Evolutionary conservation across 2,329 filamentous ascomycete genomes (phyloP), one percentile per base, ranked within the genome.

Genomic region (Trichoderma lentiforme): DNA sequence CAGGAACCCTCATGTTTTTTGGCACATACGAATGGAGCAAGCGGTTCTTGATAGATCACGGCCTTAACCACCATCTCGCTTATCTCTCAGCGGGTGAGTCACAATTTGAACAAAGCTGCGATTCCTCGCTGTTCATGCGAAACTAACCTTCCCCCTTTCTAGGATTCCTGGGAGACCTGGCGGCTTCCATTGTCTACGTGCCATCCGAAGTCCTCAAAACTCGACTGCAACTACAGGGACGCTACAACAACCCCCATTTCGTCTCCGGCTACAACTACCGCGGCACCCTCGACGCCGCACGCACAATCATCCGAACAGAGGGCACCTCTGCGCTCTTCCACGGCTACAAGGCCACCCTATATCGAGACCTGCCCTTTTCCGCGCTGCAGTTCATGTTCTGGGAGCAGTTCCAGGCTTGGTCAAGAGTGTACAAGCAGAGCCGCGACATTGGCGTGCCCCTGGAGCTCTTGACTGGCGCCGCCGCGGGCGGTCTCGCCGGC

Each of bases 161-260:
- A 95, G 93, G 95, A n/a, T 95, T 98, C 77, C 80, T 98, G 73
- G 96, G 95, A 73, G 96, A 99, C 79, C 86, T 98, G 26, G 95
- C 93, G 58, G 95, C 96, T 1, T 97, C 94, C 0, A 87, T 97
- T 73, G 88, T 98, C 73, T 99, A 99, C 79, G 97, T 99, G 5
- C 97, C 96, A 4, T 97, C 95, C 14, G 97, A 99, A 82, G 96
- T 99, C 6, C 87, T 99, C 76, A 99, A 99, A 82, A 99, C 96
- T n/a, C 91, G 96, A 28, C 85, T 98, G 63, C 96, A 99, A 80
- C 88, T 99, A 6, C 96, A 99, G 81, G 97, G 96, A 65, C 93
- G 93, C 73, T 92, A 94, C 83, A 97, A 98, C 82, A 99, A 99
- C 79, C 95, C 96, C 0, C 92, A 91, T 82, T 98, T 98, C 84